Evolutionary conservation across 176 grass and related monocot species (phyloP), one percentile per base, ranked within the genome.

Genomic region (Juncus effusus): DNA sequence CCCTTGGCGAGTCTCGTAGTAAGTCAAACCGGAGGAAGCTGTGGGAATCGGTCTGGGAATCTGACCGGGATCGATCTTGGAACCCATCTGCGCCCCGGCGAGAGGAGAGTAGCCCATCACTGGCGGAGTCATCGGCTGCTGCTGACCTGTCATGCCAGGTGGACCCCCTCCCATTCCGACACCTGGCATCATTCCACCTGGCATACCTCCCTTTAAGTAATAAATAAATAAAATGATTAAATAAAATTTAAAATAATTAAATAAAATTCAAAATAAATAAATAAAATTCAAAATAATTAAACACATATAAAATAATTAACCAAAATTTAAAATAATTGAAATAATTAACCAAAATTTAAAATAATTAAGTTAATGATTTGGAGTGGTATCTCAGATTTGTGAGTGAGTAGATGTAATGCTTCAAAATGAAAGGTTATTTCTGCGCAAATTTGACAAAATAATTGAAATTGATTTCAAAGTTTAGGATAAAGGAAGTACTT

Each of bases 11-110:
- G 90, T 95, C 65, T 95, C 86, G 66, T 86, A 90, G 66, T 81
- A 59, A 13, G 70, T 62, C 14, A 86, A 57, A 56, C 85, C 86
- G 13, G 44, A 47, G 12, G 52, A 58, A 42, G 86, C 70, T 75
- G 78, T 81, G 51, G 86, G 42, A 58, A 95, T 65, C 36, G 90
- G 90, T 41, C 90, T 61, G 7, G 90, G 90, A 69, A 95, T 89
- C 76, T 95, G 90, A 78, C 83, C 89, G 16, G 90, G 90, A 69
- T 95, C 90, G 37, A 95, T 95, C 69, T 90, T 95, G 3, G 86
- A 95, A 36, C 82, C 75, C 5, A 89, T 74, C 70, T 86, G 80
- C 51, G 79, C 65, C 67, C 82, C 82, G 60, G 82, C 83, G 78
- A 86, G 90, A 45, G 90, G 77, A 6, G 86, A 79, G 76, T 86